A percentile compares a stretch with the other conserved stretches of the same genome.
These are phyloP conservation scores for Colletotrichum sp. DNA, from an alignment of 2,329 filamentous ascomycete species.

Conservation along the genomic window DNA sequence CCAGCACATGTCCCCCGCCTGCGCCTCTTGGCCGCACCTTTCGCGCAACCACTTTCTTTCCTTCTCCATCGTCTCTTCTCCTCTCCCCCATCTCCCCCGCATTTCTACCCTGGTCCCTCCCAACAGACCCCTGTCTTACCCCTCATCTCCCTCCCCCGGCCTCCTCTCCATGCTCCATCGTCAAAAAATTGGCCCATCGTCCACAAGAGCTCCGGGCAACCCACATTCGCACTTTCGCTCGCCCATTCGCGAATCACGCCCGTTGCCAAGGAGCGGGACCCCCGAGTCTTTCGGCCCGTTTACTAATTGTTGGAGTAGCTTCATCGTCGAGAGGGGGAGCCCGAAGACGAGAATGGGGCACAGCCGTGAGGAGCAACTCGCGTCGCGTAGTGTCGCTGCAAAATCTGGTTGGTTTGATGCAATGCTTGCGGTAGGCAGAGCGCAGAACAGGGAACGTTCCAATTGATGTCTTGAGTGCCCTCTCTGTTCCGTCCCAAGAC, in stretches of 20 bases:
- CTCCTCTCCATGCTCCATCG: background rate
- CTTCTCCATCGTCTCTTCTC: background rate
- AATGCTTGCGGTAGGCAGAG: background rate
- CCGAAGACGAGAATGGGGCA: background rate
- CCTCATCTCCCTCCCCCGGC: background rate
- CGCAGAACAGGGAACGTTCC: background rate
- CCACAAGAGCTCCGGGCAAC: background rate
- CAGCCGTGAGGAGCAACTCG: background rate
- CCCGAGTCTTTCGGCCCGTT: constrained; percentile 12
- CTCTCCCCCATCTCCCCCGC: constrained; percentile 10
- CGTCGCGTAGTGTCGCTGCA: background rate
- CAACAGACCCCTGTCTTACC: background rate
- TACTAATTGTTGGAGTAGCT: background rate
- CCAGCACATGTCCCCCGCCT: background rate
- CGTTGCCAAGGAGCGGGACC: constrained; percentile 5
- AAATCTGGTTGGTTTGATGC: background rate
- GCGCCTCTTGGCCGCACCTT: background rate
- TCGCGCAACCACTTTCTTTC: background rate
- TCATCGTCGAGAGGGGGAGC: background rate
- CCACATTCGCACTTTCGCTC: background rate
- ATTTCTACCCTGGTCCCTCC: background rate
- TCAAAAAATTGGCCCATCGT: background rate
- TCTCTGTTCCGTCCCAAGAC: background rate
- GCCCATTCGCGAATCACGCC: background rate
- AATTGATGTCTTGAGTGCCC: background rate